phyloP scores from a whole-genome alignment of 495 filamentous ascomycete species.

The Neurospora sp. region DNA sequence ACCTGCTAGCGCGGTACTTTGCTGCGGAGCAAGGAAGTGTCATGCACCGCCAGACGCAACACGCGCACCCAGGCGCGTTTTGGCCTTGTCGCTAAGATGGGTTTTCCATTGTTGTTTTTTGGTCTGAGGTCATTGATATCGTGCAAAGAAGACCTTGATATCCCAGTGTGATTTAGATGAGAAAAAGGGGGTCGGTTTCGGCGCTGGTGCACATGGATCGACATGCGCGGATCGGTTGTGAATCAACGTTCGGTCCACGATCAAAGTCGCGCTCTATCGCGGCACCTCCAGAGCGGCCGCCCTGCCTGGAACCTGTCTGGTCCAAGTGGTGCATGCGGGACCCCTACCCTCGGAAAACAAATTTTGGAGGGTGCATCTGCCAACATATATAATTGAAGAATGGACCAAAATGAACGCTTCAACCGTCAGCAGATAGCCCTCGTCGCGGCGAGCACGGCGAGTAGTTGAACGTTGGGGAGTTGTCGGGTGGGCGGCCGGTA shows the following conservation, averaged over 20 bases:
- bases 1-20: constrained; percentile 17
- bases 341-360: constrained; percentile 22
- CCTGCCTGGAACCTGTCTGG: constrained; percentile 1
- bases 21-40: background rate
- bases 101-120: background rate
- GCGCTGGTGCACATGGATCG: background rate
- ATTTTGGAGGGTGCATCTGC: constrained; percentile 2
- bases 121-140: background rate
- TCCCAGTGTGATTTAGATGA: background rate
- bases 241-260: background rate
- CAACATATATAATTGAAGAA: constrained; percentile 16
- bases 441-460: constrained; percentile 17
- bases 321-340: constrained; percentile 10
- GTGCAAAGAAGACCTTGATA: background rate
- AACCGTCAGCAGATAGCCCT: constrained; percentile 11
- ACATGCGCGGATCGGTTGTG: background rate
- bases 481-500: constrained; percentile 1
- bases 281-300: background rate
- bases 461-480: constrained; percentile 22
- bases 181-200: background rate
- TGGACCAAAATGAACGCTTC: constrained; percentile 9
- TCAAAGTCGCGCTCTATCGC: background rate
- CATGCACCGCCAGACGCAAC: background rate
- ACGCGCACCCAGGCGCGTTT: background rate
- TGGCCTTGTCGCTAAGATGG: background rate